These are phyloP conservation scores for Bretschneidera sinensis DNA, from an alignment of 345 rosid species.

Conservation along the genomic window DNA sequence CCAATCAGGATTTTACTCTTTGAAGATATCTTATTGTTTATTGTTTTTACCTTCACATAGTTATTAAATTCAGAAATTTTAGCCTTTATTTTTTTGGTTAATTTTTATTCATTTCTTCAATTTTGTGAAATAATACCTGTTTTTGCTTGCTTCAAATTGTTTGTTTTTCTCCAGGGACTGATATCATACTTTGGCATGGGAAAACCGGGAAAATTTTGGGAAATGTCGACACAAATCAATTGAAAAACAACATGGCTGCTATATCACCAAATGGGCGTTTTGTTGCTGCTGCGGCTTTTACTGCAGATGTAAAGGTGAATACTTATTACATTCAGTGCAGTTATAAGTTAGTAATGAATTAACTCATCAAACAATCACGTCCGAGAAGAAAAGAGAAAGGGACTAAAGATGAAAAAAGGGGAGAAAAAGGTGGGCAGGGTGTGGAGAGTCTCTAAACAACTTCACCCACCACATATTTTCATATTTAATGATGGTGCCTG, in stretches of 20 bases:
- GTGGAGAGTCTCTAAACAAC: no score
- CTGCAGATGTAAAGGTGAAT: constrained; percentile 95
- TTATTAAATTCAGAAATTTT: no score
- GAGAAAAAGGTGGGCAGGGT: no score
- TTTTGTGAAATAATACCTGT: constrained; percentile 4
- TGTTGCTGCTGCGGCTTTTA: constrained; percentile 96
- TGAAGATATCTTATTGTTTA: neutral
- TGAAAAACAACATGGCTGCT: constrained; percentile 86
- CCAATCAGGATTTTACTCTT: neutral
- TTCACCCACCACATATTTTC: no score
- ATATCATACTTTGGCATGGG: constrained; percentile 92
- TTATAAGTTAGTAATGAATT: neutral
- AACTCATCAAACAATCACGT: no score
- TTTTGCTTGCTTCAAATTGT: constrained; percentile 4
- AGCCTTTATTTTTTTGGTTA: neutral
- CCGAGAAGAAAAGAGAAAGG: no score
- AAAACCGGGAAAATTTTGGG: constrained; percentile 80
- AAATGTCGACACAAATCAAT: constrained; percentile 87
- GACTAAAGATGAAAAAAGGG: no score
- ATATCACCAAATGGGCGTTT: constrained; percentile 97
- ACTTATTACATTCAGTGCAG: neutral
- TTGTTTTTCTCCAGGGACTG: constrained; percentile 60
- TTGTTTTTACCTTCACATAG: no score
- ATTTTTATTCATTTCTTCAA: neutral
- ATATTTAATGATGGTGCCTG: no score